Evolutionary conservation across 805 yeast genomes (phyloP), one percentile per base, ranked within the genome.

Genomic region (Kuraishia cidri): DNA sequence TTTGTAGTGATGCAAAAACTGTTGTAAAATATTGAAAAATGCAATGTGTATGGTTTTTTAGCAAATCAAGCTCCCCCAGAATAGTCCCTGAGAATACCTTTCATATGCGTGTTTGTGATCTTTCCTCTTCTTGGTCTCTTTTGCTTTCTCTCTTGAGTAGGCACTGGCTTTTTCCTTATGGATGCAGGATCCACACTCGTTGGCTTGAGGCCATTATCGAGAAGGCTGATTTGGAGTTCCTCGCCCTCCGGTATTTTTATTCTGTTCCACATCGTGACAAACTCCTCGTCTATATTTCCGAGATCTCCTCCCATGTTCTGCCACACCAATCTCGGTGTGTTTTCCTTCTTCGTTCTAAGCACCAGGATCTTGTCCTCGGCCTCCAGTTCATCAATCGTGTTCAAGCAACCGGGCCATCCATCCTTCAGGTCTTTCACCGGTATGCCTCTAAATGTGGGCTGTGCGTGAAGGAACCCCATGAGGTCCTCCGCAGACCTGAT

Each of bases 161-260:
- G 58, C 12, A 64, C 57, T 26, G 65, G 68, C 29, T 71, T 72
- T 51, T 77, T 80, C 57, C 79, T 84, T 38, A 87, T 60, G n/a
- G 83, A 73, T 26, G 87, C 84, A n/a, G 98, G 97, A 52, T 92
- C 98, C n/a, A 87, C 92, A 49, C 92, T 82, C 0, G 97, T 90
- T 7, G 98, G 98, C 55, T 87, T 92, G 54, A 92, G 69, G n/a
- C 95, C 90, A 38, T 83, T 77, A 38, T 77, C 84, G 37, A 80
- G 71, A 40, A 92, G 66, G 36, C 75, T 74, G 35, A 79, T 75
- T 17, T 94, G 94, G 39, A 92, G 64, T 35, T 80, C 94, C 33
- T 82, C 80, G 19, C 79, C 75, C 20, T 79, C 79, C 3, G 98
- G 98, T 21, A 90, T 67, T 46, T 76, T 77, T 12, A 85, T 79